Evolutionary conservation across 2,329 filamentous ascomycete genomes (phyloP), one percentile per base, ranked within the genome.

Genomic region (Neonectria punicea): DNA sequence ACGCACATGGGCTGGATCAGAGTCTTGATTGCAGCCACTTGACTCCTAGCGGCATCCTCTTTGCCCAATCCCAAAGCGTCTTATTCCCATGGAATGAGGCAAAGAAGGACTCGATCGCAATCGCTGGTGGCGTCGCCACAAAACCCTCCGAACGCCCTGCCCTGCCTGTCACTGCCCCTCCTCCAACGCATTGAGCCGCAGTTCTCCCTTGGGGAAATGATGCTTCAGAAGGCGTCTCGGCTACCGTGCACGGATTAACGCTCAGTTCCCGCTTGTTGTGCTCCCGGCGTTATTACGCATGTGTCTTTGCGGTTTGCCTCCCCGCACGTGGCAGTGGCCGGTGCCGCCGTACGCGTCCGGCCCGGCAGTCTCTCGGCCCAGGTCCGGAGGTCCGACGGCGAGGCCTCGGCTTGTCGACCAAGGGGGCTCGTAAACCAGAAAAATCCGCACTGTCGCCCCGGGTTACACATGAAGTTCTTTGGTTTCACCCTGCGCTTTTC

Each of bases 71-170:
- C 39, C 20, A 32, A 47, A 32, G 67, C 61, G 61, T 58, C 64
- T 62, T 68, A 68, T 68, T 68, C 67, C 67, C 64, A 64, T 60
- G 32, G 49, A 49, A 58, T 43, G 53, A 61, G 54, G 60, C 49
- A 46, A 63, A 59, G 44, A 51, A 41, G 28, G 51, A 25, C 25
- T 59, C 47, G 47, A 60, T 46, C 36, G 34, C 36, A 54, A 54
- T 63, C 34, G 53, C 20, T 34, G 57, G 55, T 68, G 66, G 64
- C 66, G 57, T 57, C 60, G 63, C 60, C 57, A 66, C 59, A 64
- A 58, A 53, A n/a, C 25, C 44, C 18, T 62, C 11, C 32, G 13
- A 49, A n/a, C 34, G 14, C 36, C 36, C 14, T 39, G 36, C 14
- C 16, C 14, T n/a, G 36, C 36, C 25, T 25, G 25, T 25, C 25